Base-by-base conservation (phyloP, 805 yeast genomes). In the Yarrowia deformans region DNA sequence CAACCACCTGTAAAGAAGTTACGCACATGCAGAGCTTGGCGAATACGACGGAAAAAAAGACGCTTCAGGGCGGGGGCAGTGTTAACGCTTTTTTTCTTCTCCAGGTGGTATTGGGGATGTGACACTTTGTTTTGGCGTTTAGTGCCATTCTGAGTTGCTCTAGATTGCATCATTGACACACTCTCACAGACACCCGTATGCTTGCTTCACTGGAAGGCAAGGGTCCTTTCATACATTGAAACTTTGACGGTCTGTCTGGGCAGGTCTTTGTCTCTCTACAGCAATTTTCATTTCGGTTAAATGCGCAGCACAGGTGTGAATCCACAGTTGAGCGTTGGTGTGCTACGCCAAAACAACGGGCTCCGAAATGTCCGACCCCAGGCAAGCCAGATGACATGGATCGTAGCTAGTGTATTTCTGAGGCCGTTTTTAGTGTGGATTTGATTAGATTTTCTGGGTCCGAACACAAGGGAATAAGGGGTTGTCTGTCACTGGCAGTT, bases 61-160 rank as follows among this genome's bases (percentile, higher is more conserved):
- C 29, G 29, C 29, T 23, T 23, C 29, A 23, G 29, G 29, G 29
- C 29, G 29, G 37, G 54, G 54, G 39, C 18, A 3, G 5, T 29
- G 14, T 32, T 10, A 2, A 8, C 29, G 29, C 29, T 23, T 23
- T 23, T 23, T 23, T 23, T 23, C 34, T 49, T 32, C 14, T 49
- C 39, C 52, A 16, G 34, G 58, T 54, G 40, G 58, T 54, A 54
- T 54, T 37, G 32, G 60, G 60, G 43, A 54, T 35, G 34, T 54
- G 45, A 39, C 60, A 54, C 35, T 14, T 9, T 8, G 42, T 39
- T 54, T 34, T 29, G 42, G 32, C 14, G 13, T 32, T 54, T 54
- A 54, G 60, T 29, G 45, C 32, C 45, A 10, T 52, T 37, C 60
- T 10, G 60, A 54, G 60, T 54, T 54, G 60, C 45, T 54, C 29